A percentile compares a stretch with the other conserved stretches of the same genome.
phyloP scores from a whole-genome alignment of 495 filamentous ascomycete genomes.

The Neurospora sp. region DNA sequence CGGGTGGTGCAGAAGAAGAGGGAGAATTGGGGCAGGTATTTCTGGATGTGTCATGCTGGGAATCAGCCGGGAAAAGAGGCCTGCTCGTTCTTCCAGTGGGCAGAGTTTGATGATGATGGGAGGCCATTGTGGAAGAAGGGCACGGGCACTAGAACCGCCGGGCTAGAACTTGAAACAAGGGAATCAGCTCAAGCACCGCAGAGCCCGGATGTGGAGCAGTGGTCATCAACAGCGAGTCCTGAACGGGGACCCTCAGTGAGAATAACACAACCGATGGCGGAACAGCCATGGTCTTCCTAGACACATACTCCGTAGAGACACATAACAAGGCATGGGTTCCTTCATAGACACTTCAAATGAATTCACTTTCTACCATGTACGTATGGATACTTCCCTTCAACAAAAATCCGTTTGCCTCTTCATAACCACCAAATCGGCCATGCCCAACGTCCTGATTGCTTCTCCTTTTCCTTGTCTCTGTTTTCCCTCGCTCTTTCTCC shows the following conservation, averaged over 20 bases:
- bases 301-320: not conserved
- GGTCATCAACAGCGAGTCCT: not conserved
- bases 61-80: conserved; percentile 65
- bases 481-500: not conserved
- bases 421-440: not conserved
- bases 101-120: conserved; percentile 79
- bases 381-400: not conserved
- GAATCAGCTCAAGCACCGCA: not conserved
- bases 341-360: not conserved
- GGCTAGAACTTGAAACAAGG: not conserved
- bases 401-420: not conserved
- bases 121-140: conserved; percentile 53
- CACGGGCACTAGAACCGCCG: not conserved
- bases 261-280: not conserved
- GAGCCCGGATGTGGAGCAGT: not conserved
- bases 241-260: not conserved
- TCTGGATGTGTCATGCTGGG: conserved; percentile 87
- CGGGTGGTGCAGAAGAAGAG: conserved; percentile 68
- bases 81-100: conserved; percentile 83
- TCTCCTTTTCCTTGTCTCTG: not conserved
- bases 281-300: not conserved
- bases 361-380: not conserved
- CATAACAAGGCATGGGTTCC: not conserved
- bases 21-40: conserved; percentile 68
- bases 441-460: not conserved